Percentiles rank a stretch among this genome's conserved stretches.
phyloP scores from a whole-genome alignment of 2,329 filamentous ascomycete genomes.

The Colletotrichum ledebouriae region DNA sequence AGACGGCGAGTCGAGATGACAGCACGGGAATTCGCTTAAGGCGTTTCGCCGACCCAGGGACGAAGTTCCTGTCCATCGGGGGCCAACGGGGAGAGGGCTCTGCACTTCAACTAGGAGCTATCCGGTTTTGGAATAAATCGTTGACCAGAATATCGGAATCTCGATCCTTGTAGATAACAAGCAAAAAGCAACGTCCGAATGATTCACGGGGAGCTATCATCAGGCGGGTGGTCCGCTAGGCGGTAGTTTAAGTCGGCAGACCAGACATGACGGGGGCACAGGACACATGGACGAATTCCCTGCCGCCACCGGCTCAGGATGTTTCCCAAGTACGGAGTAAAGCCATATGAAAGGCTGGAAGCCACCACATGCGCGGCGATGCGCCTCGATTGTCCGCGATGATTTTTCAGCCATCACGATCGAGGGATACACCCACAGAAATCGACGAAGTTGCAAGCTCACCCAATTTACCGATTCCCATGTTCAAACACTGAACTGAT shows the following conservation, averaged over 20 bases:
- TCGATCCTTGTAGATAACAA: conserved; percentile 12
- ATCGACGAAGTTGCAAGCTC: not conserved
- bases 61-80: conserved; percentile 1
- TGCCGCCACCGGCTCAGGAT: not conserved
- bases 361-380: conserved; percentile 10
- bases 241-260: conserved; percentile 16
- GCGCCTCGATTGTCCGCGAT: not conserved
- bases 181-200: not conserved
- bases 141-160: conserved; percentile 12
- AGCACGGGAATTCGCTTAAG: conserved; percentile 22
- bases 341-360: conserved; percentile 14
- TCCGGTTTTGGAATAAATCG: not conserved
- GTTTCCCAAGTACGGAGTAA: not conserved
- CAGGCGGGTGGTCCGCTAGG: conserved; percentile 4
- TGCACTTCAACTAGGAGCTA: not conserved
- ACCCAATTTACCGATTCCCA: not conserved
- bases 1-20: conserved; percentile 19
- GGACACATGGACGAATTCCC: conserved; percentile 13
- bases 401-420: conserved; percentile 8
- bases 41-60: conserved; percentile 11
- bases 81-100: not conserved
- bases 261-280: conserved; percentile 7
- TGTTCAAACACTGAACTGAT: conserved; percentile 8
- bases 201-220: conserved; percentile 6
- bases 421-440: not conserved